Conservation (phyloP, 2,329 filamentous ascomycete species). For the Pyricularia pennisetigena region DNA sequence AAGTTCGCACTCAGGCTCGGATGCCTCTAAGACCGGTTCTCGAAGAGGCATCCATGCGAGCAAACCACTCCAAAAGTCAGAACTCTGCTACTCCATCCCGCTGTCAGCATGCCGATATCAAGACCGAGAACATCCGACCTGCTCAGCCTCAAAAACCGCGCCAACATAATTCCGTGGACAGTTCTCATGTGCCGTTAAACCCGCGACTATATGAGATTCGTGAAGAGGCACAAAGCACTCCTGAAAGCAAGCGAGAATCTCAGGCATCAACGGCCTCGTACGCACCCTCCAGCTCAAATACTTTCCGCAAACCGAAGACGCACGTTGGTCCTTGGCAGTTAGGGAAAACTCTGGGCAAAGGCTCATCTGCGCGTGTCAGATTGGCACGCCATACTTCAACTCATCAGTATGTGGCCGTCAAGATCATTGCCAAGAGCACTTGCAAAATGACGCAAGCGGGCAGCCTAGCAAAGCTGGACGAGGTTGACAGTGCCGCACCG, state of each 20-base stretch:
- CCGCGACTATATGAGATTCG: constrained; percentile 21
- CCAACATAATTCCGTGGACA: neutral
- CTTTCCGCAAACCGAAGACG: constrained; percentile 39
- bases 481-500: constrained; percentile 52
- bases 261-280: constrained; percentile 25
- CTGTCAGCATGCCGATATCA: neutral
- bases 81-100: neutral
- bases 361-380: constrained; percentile 80
- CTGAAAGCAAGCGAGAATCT: constrained; percentile 25
- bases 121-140: neutral
- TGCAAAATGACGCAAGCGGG: constrained; percentile 75
- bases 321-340: constrained; percentile 92
- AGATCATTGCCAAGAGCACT: constrained; percentile 82
- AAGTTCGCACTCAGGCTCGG: neutral
- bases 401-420: constrained; percentile 78
- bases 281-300: constrained; percentile 15
- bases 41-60: neutral
- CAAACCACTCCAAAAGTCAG: constrained; percentile 11
- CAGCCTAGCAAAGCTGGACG: constrained; percentile 75
- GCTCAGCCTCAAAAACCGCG: neutral
- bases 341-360: constrained; percentile 79
- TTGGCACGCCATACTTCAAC: constrained; percentile 73
- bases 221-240: constrained; percentile 17
- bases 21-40: neutral
- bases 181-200: neutral